These are phyloP conservation scores for Porphyrellus cyaneotinctus DNA, from an alignment of 768 basidiomycete genomes.

Conservation along the genomic window DNA sequence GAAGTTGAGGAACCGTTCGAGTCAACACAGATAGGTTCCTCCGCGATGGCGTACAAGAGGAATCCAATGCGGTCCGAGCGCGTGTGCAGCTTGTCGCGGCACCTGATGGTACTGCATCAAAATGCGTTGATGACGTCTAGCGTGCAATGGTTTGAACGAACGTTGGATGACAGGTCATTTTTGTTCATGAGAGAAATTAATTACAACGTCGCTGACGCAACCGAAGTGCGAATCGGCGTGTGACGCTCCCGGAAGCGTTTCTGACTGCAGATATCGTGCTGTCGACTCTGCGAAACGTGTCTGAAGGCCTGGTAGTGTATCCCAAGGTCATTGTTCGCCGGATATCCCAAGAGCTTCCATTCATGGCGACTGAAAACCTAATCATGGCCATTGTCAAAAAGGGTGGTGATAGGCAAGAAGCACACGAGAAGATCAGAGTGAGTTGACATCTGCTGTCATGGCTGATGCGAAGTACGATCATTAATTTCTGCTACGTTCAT, in stretches of 20 bases:
- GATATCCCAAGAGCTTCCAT: conserved; percentile 92
- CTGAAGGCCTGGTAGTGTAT: conserved; percentile 98
- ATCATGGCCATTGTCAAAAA: conserved; percentile 98
- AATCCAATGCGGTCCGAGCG: conserved; percentile 99
- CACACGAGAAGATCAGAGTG: conserved; percentile 92
- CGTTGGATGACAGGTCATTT: conserved; percentile 85
- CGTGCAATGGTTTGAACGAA: conserved; percentile 98
- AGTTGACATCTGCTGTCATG: conserved; percentile 20
- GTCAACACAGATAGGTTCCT: conserved; percentile 95
- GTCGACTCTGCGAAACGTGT: conserved; percentile 93
- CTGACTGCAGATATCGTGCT: conserved; percentile 95
- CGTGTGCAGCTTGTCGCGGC: conserved; percentile 92
- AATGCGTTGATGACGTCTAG: conserved; percentile 93
- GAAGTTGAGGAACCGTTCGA: conserved; percentile 99
- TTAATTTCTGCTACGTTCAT: conserved; percentile 7
- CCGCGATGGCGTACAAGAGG: conserved; percentile 98
- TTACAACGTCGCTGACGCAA: conserved; percentile 6
- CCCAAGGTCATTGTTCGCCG: conserved; percentile 91
- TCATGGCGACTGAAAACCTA: conserved; percentile 99
- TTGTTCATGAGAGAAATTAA: background rate
- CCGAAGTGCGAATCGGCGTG: conserved; percentile 86
- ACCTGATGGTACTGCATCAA: conserved; percentile 93
- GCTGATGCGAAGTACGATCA: conserved; percentile 14
- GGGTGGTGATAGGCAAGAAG: conserved; percentile 93
- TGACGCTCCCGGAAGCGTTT: conserved; percentile 96